These are phyloP conservation scores for Isoetes engelmannii DNA, from an alignment of 83 land plant species.

Conservation along the genomic window DNA sequence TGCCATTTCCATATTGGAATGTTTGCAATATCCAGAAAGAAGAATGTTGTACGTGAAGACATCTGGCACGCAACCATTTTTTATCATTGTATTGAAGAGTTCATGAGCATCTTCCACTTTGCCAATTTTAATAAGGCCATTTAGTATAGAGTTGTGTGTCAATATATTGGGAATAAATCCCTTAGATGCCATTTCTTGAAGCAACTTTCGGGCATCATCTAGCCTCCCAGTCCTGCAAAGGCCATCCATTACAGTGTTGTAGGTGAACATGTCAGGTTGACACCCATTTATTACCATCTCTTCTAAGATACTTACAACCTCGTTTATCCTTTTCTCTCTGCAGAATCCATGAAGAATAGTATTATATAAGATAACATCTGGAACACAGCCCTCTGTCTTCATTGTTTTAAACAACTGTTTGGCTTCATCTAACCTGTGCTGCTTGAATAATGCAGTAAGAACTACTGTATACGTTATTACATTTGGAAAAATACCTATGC, in stretches of 20 bases:
- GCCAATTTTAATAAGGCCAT: slow-evolving; percentile 47
- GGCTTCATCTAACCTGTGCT: slow-evolving; percentile 32
- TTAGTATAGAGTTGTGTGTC: slow-evolving; percentile 55
- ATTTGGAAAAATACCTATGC: slow-evolving; percentile 43
- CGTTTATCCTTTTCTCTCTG: slow-evolving; percentile 24
- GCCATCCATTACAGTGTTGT: slow-evolving; percentile 41
- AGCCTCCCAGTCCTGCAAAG: slow-evolving; percentile 28
- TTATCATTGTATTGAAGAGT: slow-evolving; percentile 44
- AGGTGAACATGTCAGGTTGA: slow-evolving; percentile 40
- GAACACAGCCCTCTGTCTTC: slow-evolving; percentile 23
- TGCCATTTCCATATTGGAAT: slow-evolving; percentile 39
- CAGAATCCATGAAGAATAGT: slow-evolving; percentile 45
- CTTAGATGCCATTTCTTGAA: slow-evolving; percentile 48
- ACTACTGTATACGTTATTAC: slow-evolving; percentile 39
- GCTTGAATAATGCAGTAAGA: slow-evolving; percentile 45
- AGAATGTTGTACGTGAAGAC: slow-evolving; percentile 48
- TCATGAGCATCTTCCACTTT: slow-evolving; percentile 30
- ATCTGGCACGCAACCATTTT: slow-evolving; percentile 28
- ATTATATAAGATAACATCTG: slow-evolving; percentile 48
- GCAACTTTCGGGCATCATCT: slow-evolving; percentile 37
- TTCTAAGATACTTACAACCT: slow-evolving; percentile 24
- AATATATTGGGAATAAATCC: slow-evolving; percentile 41
- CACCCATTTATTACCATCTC: slow-evolving; percentile 19
- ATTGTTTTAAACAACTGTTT: slow-evolving; percentile 39
- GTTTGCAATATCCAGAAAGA: slow-evolving; percentile 51